phyloP scores from a whole-genome alignment of 768 basidiomycete species.

The Lactifluus subvellereus region DNA sequence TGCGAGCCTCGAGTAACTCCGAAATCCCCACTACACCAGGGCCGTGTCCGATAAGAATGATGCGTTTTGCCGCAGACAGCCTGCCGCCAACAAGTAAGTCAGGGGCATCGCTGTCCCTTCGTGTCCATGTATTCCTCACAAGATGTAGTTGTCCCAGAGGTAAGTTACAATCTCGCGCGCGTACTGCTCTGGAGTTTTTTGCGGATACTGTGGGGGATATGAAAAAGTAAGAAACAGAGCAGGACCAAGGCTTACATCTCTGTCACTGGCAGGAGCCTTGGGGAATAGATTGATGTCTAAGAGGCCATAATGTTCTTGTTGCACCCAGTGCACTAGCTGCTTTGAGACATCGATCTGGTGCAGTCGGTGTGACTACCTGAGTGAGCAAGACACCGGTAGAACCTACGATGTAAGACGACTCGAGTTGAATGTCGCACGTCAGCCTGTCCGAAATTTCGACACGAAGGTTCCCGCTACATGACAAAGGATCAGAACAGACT shows the following conservation, averaged over 20 bases:
- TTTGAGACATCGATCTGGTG: slow-evolving; percentile 80
- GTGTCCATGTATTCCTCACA: slow-evolving; percentile 42
- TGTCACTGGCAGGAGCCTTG: slow-evolving; percentile 29
- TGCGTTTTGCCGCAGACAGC: slow-evolving; percentile 61
- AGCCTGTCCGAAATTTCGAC: slow-evolving; percentile 72
- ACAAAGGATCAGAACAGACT: background rate
- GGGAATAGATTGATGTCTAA: slow-evolving; percentile 85
- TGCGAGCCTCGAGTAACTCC: slow-evolving; percentile 63
- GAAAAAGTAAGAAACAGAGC: background rate
- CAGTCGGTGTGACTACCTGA: background rate
- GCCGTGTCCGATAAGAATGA: slow-evolving; percentile 86
- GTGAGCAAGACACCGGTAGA: background rate
- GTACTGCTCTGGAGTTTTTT: slow-evolving; percentile 30
- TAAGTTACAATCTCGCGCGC: slow-evolving; percentile 65
- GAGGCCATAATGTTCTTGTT: slow-evolving; percentile 57
- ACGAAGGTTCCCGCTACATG: slow-evolving; percentile 75
- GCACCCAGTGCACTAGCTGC: slow-evolving; percentile 73
- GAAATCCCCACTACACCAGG: slow-evolving; percentile 73
- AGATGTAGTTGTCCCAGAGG: slow-evolving; percentile 95
- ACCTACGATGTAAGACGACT: slow-evolving; percentile 78
- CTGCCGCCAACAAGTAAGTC: slow-evolving; percentile 35
- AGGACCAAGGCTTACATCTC: slow-evolving; percentile 19
- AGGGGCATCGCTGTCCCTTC: background rate
- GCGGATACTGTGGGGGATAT: slow-evolving; percentile 16
- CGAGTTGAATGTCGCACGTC: slow-evolving; percentile 67